Evolutionary conservation across 169 alveolate species (phyloP).

Genomic region (Plasmodium adleri): DNA sequence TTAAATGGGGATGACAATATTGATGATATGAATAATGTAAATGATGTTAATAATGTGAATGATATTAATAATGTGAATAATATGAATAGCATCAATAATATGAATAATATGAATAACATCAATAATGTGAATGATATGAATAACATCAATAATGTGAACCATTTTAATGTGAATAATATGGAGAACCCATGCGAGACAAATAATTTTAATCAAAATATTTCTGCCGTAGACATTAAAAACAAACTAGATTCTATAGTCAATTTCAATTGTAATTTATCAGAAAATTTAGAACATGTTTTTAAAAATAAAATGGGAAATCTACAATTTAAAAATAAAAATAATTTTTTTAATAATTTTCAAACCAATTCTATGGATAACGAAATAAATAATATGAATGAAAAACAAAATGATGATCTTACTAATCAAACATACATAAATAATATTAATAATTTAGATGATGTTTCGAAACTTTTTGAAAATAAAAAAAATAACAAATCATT

Average conservation of each 20-base stretch:
- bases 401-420: neutral
- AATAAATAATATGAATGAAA: neutral
- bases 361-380: neutral
- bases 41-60: too few species aligned
- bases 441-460: conserved; percentile 11
- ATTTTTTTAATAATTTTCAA: neutral
- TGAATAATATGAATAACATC: neutral
- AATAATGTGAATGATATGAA: neutral
- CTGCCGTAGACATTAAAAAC: conserved; percentile 36
- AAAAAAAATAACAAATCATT: conserved; percentile 22
- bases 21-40: too few species aligned
- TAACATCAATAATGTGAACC: too few species aligned
- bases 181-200: too few species aligned
- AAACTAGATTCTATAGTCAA: conserved; percentile 45
- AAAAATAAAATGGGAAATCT: conserved; percentile 14
- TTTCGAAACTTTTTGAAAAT: conserved; percentile 11
- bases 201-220: conserved; percentile 5
- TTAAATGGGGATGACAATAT: neutral
- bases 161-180: too few species aligned
- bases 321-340: conserved; percentile 2
- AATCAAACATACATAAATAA: neutral
- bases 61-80: too few species aligned
- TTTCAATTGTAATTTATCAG: conserved; percentile 60
- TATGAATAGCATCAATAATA: too few species aligned
- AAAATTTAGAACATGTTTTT: conserved; percentile 56